phyloP scores from a whole-genome alignment of 495 filamentous ascomycete species.

The Parmelia sp. region DNA sequence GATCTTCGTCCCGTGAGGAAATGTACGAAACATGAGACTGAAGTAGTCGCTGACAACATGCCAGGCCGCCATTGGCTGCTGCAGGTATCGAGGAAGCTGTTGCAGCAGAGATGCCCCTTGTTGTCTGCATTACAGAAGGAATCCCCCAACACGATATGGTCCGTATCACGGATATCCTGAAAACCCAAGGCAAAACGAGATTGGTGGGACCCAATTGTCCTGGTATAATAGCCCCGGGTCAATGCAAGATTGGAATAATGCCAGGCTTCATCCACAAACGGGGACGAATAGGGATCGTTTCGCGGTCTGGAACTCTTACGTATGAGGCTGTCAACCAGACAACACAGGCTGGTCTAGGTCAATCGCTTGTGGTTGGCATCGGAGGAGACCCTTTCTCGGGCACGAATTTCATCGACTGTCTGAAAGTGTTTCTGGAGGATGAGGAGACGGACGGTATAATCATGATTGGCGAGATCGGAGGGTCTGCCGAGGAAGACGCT shows the following conservation, averaged over 20 bases:
- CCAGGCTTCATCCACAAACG: conserved; percentile 99
- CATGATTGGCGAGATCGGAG: conserved; percentile 99
- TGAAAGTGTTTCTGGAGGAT: conserved; percentile 93
- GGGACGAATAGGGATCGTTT: conserved; percentile 96
- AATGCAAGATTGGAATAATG: conserved; percentile 99
- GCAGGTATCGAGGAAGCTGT: conserved; percentile 96
- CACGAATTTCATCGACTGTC: conserved; percentile 99
- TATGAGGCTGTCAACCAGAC: conserved; percentile 99
- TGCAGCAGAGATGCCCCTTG: conserved; percentile 80
- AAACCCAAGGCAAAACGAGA: conserved; percentile 94
- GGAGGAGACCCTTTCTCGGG: conserved; percentile 98
- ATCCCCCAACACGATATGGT: conserved; percentile 99
- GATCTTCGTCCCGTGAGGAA: conserved; percentile 89
- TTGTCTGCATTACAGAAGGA: conserved; percentile 98
- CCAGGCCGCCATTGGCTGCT: conserved; percentile 81
- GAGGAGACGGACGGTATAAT: conserved; percentile 98
- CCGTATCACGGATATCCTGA: conserved; percentile 95
- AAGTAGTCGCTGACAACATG: conserved; percentile 8
- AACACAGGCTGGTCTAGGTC: conserved; percentile 89
- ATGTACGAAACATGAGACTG: neutral
- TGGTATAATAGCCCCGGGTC: conserved; percentile 92
- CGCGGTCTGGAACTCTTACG: conserved; percentile 93
- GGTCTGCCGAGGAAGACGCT: conserved; percentile 94
- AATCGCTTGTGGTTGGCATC: conserved; percentile 97
- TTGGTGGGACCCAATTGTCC: conserved; percentile 98